Evolutionary conservation across 495 filamentous ascomycete species (phyloP).

Genomic region (Penicilliopsis zonata): DNA sequence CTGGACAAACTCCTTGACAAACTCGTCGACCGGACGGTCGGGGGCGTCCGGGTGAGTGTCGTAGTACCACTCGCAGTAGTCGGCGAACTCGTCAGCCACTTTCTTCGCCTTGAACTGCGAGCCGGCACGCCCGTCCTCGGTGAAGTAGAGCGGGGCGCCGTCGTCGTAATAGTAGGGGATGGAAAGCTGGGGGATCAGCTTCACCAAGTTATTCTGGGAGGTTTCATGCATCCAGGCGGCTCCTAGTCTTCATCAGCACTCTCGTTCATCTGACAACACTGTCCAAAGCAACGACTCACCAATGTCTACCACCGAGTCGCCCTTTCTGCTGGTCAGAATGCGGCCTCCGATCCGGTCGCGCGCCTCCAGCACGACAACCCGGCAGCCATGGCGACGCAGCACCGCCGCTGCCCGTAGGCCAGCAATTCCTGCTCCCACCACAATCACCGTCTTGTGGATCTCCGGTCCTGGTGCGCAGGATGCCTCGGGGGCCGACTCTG

Average conservation of each 20-base stretch:
- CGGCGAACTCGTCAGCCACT: slow-evolving; percentile 15
- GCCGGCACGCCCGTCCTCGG: slow-evolving; percentile 12
- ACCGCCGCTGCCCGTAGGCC: slow-evolving; percentile 12
- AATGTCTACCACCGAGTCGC: slow-evolving; percentile 1
- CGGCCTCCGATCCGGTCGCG: slow-evolving; percentile 16
- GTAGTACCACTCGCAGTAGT: slow-evolving; percentile 15
- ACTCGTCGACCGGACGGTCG: slow-evolving; percentile 11
- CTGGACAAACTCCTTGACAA: slow-evolving; percentile 10
- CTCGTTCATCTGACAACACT: background rate
- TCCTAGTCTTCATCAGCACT: slow-evolving; percentile 3
- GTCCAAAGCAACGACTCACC: background rate
- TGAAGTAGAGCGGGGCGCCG: slow-evolving; percentile 10
- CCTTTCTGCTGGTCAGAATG: slow-evolving; percentile 11
- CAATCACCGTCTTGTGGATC: slow-evolving; percentile 14
- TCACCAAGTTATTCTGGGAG: slow-evolving; percentile 13
- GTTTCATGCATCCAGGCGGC: slow-evolving; percentile 18
- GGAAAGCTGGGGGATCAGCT: slow-evolving; percentile 9
- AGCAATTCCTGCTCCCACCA: slow-evolving; percentile 13
- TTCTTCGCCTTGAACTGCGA: slow-evolving; percentile 17
- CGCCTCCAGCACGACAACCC: slow-evolving; percentile 13
- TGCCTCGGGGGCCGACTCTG: slow-evolving; percentile 8
- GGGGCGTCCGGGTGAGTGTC: slow-evolving; percentile 12
- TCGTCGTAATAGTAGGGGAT: slow-evolving; percentile 16
- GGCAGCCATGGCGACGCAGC: slow-evolving; percentile 8
- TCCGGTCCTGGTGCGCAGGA: slow-evolving; percentile 10